Conservation (phyloP, 2,329 filamentous ascomycete species). For the Ustilaginoidea virens region DNA sequence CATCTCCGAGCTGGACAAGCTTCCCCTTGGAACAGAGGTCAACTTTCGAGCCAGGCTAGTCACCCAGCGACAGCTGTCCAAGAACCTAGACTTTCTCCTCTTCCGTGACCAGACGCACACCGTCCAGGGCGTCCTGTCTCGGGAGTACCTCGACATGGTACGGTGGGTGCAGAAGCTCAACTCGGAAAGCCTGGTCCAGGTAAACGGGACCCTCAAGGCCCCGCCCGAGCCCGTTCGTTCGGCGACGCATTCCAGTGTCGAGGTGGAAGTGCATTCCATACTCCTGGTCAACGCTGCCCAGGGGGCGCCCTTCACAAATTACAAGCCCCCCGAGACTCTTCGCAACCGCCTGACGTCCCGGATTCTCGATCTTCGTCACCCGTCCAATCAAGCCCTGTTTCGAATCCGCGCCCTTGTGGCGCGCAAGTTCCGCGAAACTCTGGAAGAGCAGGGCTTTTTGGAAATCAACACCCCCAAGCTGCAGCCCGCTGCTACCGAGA, state of each 20-base stretch:
- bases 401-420: conserved; percentile 70
- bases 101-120: conserved; percentile 74
- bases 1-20: conserved; percentile 19
- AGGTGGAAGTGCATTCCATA: conserved; percentile 50
- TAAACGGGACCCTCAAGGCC: conserved; percentile 57
- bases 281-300: conserved; percentile 34
- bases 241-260: conserved; percentile 59
- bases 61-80: conserved; percentile 66
- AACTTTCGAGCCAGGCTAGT: conserved; percentile 26
- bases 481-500: conserved; percentile 80
- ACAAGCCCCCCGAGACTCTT: conserved; percentile 47
- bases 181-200: conserved; percentile 61
- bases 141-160: conserved; percentile 51
- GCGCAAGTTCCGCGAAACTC: conserved; percentile 60
- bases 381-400: conserved; percentile 75
- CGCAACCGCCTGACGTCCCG: conserved; percentile 64
- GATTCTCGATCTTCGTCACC: conserved; percentile 73
- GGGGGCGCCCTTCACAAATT: conserved; percentile 35
- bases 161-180: conserved; percentile 77
- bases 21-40: conserved; percentile 23
- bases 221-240: conserved; percentile 62
- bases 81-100: conserved; percentile 70
- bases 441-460: conserved; percentile 66
- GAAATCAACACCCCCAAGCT: conserved; percentile 92
- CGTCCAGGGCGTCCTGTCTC: conserved; percentile 62